These are phyloP conservation scores for Aspergillus pseudoterreus DNA, from an alignment of 2,329 filamentous ascomycete genomes.

Conservation along the genomic window DNA sequence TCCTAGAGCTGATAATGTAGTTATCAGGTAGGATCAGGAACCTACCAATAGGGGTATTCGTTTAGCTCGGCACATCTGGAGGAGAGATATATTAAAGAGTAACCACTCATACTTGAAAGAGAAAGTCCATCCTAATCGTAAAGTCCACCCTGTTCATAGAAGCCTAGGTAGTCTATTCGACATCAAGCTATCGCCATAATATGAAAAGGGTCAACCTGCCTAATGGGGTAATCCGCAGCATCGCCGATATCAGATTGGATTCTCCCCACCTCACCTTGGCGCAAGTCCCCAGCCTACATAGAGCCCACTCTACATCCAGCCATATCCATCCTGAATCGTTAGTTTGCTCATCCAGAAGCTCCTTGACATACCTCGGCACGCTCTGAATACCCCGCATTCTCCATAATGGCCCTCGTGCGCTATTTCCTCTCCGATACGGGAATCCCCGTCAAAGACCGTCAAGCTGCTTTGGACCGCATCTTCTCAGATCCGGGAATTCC, in stretches of 20 bases:
- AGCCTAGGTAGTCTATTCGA: too few relatives aligned
- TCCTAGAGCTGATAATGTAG: too few relatives aligned
- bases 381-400: not conserved
- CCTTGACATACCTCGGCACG: not conserved
- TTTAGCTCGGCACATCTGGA: too few relatives aligned
- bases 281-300: too few relatives aligned
- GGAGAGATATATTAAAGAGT: too few relatives aligned
- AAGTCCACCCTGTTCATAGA: not conserved
- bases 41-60: too few relatives aligned
- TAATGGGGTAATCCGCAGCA: not conserved
- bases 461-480: slow-evolving; percentile 22
- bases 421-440: slow-evolving; percentile 17
- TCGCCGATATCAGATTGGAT: not conserved
- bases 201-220: not conserved
- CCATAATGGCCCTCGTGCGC: slow-evolving; percentile 15
- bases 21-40: too few relatives aligned
- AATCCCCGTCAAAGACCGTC: slow-evolving; percentile 15
- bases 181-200: too few relatives aligned
- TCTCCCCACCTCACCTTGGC: not conserved
- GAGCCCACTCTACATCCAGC: too few relatives aligned
- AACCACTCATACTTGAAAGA: not conserved
- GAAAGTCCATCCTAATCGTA: not conserved
- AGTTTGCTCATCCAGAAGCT: too few relatives aligned
- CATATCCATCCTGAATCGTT: too few relatives aligned
- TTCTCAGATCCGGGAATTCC: slow-evolving; percentile 26